Evolutionary conservation across 2,329 filamentous ascomycete species (phyloP).

Genomic region (Didymella lethalis): DNA sequence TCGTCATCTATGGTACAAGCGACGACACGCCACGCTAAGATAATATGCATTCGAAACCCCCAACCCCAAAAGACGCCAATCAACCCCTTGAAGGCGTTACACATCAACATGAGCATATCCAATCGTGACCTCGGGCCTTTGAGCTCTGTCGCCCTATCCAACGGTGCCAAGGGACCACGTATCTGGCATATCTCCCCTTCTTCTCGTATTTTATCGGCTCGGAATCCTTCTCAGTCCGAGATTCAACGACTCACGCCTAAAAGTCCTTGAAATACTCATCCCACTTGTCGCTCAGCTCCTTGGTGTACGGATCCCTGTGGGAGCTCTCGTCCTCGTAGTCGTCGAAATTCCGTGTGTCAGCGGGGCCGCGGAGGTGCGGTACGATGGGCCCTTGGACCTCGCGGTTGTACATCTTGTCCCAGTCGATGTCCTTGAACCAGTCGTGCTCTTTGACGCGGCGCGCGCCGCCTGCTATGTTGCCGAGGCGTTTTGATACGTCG

Average conservation of each 20-base stretch:
- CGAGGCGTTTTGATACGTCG: constrained; percentile 78
- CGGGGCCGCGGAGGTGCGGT: constrained; percentile 74
- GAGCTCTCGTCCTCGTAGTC: constrained; percentile 80
- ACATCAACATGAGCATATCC: constrained; percentile 2
- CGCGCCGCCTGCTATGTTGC: constrained; percentile 79
- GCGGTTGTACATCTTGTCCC: constrained; percentile 74
- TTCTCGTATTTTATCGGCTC: too few relatives aligned
- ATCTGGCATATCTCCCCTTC: background rate
- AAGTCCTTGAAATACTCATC: constrained; percentile 77
- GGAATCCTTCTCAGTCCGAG: too few relatives aligned
- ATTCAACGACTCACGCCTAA: constrained; percentile 45
- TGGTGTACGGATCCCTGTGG: constrained; percentile 70
- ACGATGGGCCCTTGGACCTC: constrained; percentile 74
- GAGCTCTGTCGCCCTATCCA: background rate
- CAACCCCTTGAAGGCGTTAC: constrained; percentile 1
- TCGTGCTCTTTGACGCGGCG: constrained; percentile 75
- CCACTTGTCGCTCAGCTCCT: constrained; percentile 73
- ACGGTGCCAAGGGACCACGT: background rate
- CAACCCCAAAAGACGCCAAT: background rate
- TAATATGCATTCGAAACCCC: constrained; percentile 4
- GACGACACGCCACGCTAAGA: constrained; percentile 10
- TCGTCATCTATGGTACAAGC: constrained; percentile 9
- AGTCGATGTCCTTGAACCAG: constrained; percentile 77
- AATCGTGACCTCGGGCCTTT: background rate
- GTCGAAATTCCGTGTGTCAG: constrained; percentile 83